phyloP scores from a whole-genome alignment of 352 stramenopile genomes.

The Salisapilia sapeloensis region DNA sequence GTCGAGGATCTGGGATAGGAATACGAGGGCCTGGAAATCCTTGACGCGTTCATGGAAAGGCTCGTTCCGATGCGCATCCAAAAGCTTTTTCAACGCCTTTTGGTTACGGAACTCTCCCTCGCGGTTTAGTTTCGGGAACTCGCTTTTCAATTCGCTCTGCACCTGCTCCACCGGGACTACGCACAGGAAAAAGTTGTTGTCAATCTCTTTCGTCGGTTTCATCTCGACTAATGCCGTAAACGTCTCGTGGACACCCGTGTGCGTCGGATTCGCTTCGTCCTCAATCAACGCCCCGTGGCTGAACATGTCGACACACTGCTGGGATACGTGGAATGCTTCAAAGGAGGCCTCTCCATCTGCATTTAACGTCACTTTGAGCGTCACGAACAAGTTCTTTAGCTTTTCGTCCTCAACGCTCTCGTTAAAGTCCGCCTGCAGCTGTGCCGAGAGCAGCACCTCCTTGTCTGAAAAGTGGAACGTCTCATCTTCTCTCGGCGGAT shows the following conservation, averaged over 20 bases:
- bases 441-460: constrained; percentile 86
- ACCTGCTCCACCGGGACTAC: constrained; percentile 92
- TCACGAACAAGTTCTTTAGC: constrained; percentile 93
- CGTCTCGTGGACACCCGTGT: constrained; percentile 87
- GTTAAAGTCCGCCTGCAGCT: constrained; percentile 90
- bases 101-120: constrained; percentile 68
- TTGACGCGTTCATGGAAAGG: constrained; percentile 82
- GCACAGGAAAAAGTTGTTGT: constrained; percentile 97
- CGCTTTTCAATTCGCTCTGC: constrained; percentile 81
- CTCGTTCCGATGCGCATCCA: constrained; percentile 48
- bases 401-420: too few relatives aligned
- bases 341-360: constrained; percentile 89
- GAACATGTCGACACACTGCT: constrained; percentile 98
- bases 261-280: constrained; percentile 79
- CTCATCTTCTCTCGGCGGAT: constrained; percentile 88
- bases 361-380: constrained; percentile 89
- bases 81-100: constrained; percentile 86
- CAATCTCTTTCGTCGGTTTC: constrained; percentile 80
- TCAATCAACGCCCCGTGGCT: constrained; percentile 86
- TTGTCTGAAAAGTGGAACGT: constrained; percentile 87
- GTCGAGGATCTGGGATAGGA: constrained; percentile 88
- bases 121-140: constrained; percentile 91
- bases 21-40: constrained; percentile 95
- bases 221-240: constrained; percentile 96
- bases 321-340: constrained; percentile 93